Base-by-base conservation (phyloP, 176 grass and related monocot species). In the Typha latifolia region DNA sequence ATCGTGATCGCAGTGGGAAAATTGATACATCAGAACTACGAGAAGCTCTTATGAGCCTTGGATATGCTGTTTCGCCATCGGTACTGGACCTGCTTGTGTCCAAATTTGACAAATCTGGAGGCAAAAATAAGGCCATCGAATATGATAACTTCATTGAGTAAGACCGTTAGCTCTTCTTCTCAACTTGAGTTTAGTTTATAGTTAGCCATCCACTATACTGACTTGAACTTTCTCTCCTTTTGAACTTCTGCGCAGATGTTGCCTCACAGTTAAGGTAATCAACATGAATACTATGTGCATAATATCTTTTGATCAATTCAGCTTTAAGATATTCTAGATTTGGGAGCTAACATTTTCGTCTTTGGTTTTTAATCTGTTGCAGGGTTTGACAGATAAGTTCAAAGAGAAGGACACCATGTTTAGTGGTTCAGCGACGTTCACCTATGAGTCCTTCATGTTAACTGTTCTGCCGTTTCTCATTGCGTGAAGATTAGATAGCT, bases 81-180 rank as follows among this genome's bases (percentile, higher is more conserved):
- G 85, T 97, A 14, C 88, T 97, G 2, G 93, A 97, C 32, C 71
- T 97, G 66, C 93, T 97, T 47, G 85, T 92, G 29, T 80, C 85
- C 52, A 97, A 92, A 74, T 97, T 92, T 82, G 88, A 92, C 63
- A 97, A 92, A 87, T 89, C 85, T 69, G 85, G 93, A 68, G 93
- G 88, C 78, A 89, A 81, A 62, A 86, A 61, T 81, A 87, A 69
- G 68, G 88, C 88, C 1, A 82, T 97, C 7, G 93, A 97, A 77
- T 97, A 92, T 52, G 88, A 97, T 66, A 97, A 92, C 86, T 97
- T 97, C 61, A 97, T 97, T 10, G 93, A 97, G 93, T 97, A 91
- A 89, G 85, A 77, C 20, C 20, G 11, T 14, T 20, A 66, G 26
- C 37, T 69, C 13, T 47, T 69, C 18, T 67, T 15, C 13, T 15